Percentiles rank a stretch among this genome's conserved stretches.
phyloP scores from a whole-genome alignment of 2,329 filamentous ascomycete genomes.

The Alternaria brassicicola region DNA sequence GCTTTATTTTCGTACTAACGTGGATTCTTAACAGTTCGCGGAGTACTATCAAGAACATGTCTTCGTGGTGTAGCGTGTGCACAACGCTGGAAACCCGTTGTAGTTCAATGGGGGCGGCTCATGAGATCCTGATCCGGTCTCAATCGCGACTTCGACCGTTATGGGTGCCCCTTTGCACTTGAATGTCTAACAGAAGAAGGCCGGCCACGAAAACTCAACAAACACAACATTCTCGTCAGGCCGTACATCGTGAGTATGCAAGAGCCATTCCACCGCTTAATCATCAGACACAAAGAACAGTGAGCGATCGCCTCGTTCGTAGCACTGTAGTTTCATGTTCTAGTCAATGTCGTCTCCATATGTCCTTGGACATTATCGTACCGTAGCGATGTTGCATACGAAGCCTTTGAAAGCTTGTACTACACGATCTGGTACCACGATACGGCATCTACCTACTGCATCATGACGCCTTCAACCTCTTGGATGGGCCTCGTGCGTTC shows the following conservation, averaged over 20 bases:
- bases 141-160: background rate
- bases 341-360: slow-evolving; percentile 2
- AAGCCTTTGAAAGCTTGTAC: slow-evolving; percentile 4
- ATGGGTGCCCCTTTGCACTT: background rate
- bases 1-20: background rate
- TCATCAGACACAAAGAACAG: slow-evolving; percentile 6
- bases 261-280: slow-evolving; percentile 1
- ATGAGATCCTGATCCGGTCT: background rate
- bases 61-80: background rate
- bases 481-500: slow-evolving; percentile 8
- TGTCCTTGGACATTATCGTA: slow-evolving; percentile 21
- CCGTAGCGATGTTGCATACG: slow-evolving; percentile 27
- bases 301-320: slow-evolving; percentile 4
- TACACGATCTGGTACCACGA: slow-evolving; percentile 28
- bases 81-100: background rate
- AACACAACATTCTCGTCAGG: slow-evolving; percentile 15
- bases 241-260: slow-evolving; percentile 7
- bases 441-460: slow-evolving; percentile 1
- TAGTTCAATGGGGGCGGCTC: background rate
- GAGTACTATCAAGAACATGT: background rate
- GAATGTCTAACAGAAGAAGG: background rate
- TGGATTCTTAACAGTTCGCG: background rate
- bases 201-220: background rate
- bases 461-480: slow-evolving; percentile 11
- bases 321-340: slow-evolving; percentile 15